Conservation (phyloP, 345 rosid genomes). For the Lepidium didymum region DNA sequence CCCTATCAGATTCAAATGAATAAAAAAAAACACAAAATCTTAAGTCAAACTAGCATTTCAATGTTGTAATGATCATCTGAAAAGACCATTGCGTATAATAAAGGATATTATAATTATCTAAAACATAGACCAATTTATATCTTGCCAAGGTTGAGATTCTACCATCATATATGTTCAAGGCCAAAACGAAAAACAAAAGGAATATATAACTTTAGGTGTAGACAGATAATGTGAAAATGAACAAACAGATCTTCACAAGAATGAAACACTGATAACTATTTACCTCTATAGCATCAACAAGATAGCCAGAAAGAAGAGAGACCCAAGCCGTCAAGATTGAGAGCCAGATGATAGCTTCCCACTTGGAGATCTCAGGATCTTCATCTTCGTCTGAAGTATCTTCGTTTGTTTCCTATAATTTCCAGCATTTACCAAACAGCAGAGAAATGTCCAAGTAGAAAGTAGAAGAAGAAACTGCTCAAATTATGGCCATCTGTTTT, state of each 20-base stretch:
- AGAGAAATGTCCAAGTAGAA: slow-evolving; percentile 20
- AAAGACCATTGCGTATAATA: background rate
- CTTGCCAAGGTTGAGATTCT: background rate
- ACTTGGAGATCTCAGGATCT: slow-evolving; percentile 67
- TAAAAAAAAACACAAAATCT: slow-evolving; percentile 1
- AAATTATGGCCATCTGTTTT: background rate
- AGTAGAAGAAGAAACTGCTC: background rate
- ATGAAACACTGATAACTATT: background rate
- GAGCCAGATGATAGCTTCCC: slow-evolving; percentile 88
- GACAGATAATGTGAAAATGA: background rate
- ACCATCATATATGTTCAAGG: too few species aligned
- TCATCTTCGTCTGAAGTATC: slow-evolving; percentile 45
- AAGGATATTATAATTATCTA: background rate
- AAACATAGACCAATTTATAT: background rate
- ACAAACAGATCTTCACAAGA: background rate
- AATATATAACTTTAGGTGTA: too few species aligned
- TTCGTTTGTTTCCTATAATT: slow-evolving; percentile 46
- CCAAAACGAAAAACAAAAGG: too few species aligned
- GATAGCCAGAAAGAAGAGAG: slow-evolving; percentile 75
- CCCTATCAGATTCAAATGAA: slow-evolving; percentile 36
- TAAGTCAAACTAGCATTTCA: background rate
- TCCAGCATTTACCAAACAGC: slow-evolving; percentile 16
- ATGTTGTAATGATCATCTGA: background rate
- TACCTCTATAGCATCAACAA: slow-evolving; percentile 91
- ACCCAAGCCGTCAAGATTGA: slow-evolving; percentile 84